These are phyloP conservation scores for Aspergillus eucalypticola DNA, from an alignment of 2,329 filamentous ascomycete genomes.

Conservation along the genomic window DNA sequence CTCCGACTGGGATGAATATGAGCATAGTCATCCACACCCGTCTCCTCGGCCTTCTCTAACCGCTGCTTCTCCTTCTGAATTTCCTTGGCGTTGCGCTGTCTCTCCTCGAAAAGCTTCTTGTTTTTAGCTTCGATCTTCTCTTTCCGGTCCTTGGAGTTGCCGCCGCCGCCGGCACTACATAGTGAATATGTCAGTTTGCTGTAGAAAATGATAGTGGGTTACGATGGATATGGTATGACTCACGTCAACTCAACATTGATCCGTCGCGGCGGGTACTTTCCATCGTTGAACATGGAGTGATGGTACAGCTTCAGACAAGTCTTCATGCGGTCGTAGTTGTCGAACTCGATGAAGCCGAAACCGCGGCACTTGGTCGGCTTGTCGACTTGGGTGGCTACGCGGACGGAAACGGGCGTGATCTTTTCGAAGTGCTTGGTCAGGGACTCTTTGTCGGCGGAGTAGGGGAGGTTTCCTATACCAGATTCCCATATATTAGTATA, in stretches of 20 bases:
- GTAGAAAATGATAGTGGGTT: not conserved
- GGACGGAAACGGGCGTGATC: constrained; percentile 68
- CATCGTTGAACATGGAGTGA: constrained; percentile 72
- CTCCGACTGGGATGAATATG: constrained; percentile 50
- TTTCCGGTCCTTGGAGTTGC: constrained; percentile 71
- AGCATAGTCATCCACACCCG: constrained; percentile 31
- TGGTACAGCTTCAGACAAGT: constrained; percentile 89
- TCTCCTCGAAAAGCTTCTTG: constrained; percentile 72
- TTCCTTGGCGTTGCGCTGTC: constrained; percentile 55
- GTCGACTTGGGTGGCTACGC: constrained; percentile 69
- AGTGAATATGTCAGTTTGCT: not conserved
- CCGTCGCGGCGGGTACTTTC: constrained; percentile 60
- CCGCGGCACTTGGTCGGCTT: constrained; percentile 68
- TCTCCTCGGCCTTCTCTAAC: constrained; percentile 22
- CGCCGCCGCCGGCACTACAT: constrained; percentile 72
- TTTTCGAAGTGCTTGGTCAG: constrained; percentile 76
- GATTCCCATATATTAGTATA: no score
- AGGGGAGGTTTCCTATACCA: constrained; percentile 87
- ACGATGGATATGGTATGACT: constrained; percentile 36
- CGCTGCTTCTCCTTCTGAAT: constrained; percentile 48
- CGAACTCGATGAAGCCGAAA: constrained; percentile 87
- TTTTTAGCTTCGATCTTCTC: constrained; percentile 86
- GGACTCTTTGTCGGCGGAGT: constrained; percentile 69
- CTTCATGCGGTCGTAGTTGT: constrained; percentile 83
- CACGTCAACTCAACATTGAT: constrained; percentile 93